phyloP scores from a whole-genome alignment of 345 rosid genomes.

The Conringia planisiliqua region DNA sequence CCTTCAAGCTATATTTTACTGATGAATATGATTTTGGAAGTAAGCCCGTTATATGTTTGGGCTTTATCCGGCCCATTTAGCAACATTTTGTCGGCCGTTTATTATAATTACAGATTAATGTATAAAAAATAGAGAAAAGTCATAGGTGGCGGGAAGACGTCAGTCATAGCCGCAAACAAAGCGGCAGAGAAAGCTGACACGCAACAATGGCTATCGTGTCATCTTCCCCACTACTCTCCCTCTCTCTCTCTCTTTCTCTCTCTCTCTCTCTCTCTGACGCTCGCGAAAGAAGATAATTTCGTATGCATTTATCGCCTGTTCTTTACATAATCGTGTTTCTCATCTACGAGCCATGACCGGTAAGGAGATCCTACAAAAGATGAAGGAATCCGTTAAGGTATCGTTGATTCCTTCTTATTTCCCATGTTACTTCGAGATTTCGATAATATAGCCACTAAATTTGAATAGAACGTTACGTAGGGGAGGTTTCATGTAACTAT shows the following conservation, averaged over 20 bases:
- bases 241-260: conserved; percentile 1
- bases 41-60: neutral
- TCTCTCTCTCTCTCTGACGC: neutral
- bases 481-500: neutral
- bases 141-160: conserved; percentile 34
- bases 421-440: neutral
- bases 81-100: neutral
- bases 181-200: conserved; percentile 34
- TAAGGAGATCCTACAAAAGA: conserved; percentile 64
- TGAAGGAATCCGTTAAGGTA: conserved; percentile 55
- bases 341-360: conserved; percentile 48
- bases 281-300: neutral
- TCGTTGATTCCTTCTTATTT: neutral
- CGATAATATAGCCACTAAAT: neutral
- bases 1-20: neutral
- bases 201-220: conserved; percentile 27
- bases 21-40: neutral
- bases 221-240: neutral
- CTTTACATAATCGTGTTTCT: neutral
- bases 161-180: conserved; percentile 21
- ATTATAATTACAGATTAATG: neutral
- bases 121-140: neutral
- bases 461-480: neutral
- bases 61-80: neutral
- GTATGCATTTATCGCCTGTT: neutral